Evolutionary conservation across 345 rosid species (phyloP), one percentile per base, ranked within the genome.

Genomic region (Euphorbia pulcherrima): DNA sequence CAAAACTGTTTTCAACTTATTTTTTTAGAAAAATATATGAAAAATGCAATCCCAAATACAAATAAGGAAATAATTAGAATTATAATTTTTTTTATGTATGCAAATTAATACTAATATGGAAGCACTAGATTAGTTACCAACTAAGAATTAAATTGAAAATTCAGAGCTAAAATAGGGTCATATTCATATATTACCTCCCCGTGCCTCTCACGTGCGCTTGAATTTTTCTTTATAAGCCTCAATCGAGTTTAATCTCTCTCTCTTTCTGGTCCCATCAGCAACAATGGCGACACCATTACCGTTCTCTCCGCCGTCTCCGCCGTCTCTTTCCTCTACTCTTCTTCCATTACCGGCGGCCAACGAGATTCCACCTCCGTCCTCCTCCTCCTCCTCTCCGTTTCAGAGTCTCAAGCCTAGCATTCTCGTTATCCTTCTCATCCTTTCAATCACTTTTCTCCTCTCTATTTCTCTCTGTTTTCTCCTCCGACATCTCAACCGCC

Each of bases 401-500:
- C 91, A 21, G 69, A 78, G 71, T 58, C 79, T 90, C 0, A 92
- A 79, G 65, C 97, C 92, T 0, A 86, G 89, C 77, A 72, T 88
- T 7, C 53, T 88, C 35, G 77, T 88, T 33, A 87, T 85, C 53
- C 68, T 82, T 23, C 72, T 88, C 37, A 83, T 90, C 20, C 90
- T 92, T n/a, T 80, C 77, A 54, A 70, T 80, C 23, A 84, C 88
- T 10, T 66, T 88, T 27, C 67, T 88, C 37, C 76, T 87, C 59
- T 87, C 97, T n/a, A 60, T 89, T 68, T 84, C 81, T 17, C 81
- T 90, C 66, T 90, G 89, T 40, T 84, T 90, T 46, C 80, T 92
- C 78, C 86, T 88, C 73, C 92, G 97, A 2, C 84, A 80, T 59
- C 84, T 86, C 74, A 85, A 83, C 79, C 92, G 90, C 40, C 83